These are phyloP conservation scores for Cyamopsis tetragonoloba DNA, from an alignment of 306 rosid genomes.

Conservation along the genomic window DNA sequence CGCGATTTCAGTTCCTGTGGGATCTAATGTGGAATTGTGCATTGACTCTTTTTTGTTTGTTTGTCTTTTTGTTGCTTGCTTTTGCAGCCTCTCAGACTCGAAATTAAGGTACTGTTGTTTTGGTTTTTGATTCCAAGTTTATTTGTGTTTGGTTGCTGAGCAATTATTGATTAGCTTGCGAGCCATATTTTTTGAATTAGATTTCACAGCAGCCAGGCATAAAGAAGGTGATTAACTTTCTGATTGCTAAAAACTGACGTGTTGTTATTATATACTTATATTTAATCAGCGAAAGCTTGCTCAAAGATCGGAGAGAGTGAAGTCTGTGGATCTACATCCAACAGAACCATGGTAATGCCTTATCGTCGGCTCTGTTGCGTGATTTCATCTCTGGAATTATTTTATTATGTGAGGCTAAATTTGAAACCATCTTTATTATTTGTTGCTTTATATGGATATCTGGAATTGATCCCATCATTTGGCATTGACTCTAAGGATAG, in stretches of 20 bases:
- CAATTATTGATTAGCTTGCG: conserved; percentile 10
- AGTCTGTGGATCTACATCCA: conserved; percentile 73
- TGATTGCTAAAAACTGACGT: conserved; percentile 24
- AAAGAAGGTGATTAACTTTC: conserved; percentile 2
- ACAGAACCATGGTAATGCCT: conserved; percentile 72
- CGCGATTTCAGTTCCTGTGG: conserved; percentile 26
- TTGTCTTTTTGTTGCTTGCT: conserved; percentile 29
- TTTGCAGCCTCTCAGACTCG: conserved; percentile 99
- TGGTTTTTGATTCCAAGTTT: not conserved
- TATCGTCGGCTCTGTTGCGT: not conserved
- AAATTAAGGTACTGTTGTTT: conserved; percentile 73
- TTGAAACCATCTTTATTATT: not conserved
- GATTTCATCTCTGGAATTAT: not conserved
- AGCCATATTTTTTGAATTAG: not conserved
- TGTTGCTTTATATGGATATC: not conserved
- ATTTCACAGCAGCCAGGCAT: conserved; percentile 15
- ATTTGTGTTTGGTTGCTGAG: conserved; percentile 27
- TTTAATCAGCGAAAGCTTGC: conserved; percentile 54
- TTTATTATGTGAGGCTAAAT: conserved; percentile 5
- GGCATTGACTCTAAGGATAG: conserved; percentile 11
- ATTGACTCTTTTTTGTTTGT: conserved; percentile 39
- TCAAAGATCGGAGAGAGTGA: conserved; percentile 66
- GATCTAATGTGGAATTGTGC: conserved; percentile 45
- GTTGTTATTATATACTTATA: not conserved
- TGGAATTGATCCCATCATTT: not conserved